A percentile compares a stretch with the other conserved stretches of the same genome.
These are phyloP conservation scores for Plectosphaerella sp. DNA, from an alignment of 2,329 filamentous ascomycete genomes.

Conservation along the genomic window DNA sequence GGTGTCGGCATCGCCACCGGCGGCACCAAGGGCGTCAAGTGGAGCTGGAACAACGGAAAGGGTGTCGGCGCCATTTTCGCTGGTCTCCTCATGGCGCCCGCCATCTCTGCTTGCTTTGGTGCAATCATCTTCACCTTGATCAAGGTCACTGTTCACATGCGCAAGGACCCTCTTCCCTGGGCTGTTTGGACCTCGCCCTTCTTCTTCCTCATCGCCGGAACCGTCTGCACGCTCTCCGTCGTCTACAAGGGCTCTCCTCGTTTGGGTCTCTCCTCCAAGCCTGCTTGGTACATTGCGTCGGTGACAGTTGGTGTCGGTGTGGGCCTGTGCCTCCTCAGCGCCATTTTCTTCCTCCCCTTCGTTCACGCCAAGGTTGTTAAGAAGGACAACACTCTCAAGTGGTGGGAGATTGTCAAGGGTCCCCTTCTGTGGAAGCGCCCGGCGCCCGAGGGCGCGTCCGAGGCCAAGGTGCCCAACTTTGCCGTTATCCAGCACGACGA, in stretches of 20 bases:
- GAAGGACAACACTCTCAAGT: constrained; percentile 60
- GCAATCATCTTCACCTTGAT: constrained; percentile 69
- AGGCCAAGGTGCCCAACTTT: constrained; percentile 67
- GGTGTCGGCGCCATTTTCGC: constrained; percentile 70
- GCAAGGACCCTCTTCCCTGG: constrained; percentile 67
- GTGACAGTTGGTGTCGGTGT: constrained; percentile 62
- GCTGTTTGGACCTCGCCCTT: constrained; percentile 69
- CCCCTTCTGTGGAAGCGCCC: constrained; percentile 61
- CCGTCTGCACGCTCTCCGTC: constrained; percentile 70
- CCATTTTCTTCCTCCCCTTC: constrained; percentile 70
- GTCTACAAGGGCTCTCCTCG: constrained; percentile 78
- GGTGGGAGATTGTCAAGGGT: constrained; percentile 58
- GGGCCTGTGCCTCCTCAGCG: constrained; percentile 54
- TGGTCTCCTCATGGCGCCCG: constrained; percentile 66
- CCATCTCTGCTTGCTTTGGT: constrained; percentile 60
- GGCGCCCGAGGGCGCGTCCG: constrained; percentile 46
- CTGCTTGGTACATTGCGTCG: constrained; percentile 60
- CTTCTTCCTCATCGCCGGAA: constrained; percentile 73
- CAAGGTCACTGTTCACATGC: constrained; percentile 66
- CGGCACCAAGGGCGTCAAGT: constrained; percentile 57
- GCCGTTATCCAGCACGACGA: constrained; percentile 67
- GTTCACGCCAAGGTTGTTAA: constrained; percentile 64
- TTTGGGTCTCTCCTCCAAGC: constrained; percentile 61
- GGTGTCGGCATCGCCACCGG: constrained; percentile 66
- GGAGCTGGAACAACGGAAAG: constrained; percentile 66